Base-by-base conservation (phyloP, 1,284 basidiomycete genomes). In the Entoloma clypeatum region DNA sequence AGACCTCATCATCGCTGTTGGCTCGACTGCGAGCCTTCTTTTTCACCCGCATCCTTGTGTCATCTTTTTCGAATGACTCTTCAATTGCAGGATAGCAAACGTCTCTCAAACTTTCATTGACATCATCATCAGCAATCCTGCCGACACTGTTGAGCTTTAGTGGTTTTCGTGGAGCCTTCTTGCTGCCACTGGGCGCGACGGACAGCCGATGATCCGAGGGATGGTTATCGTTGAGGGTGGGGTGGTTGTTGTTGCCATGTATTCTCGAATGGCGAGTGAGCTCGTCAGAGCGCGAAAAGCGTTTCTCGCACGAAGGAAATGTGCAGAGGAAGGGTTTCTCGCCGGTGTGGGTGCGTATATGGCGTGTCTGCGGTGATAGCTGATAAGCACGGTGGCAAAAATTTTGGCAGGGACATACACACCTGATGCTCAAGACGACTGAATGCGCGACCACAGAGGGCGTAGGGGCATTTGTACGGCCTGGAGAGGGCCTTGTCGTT, bases 291-390 rank as follows among this genome's bases (percentile, higher is more conserved):
- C 95, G 84, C 22, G 91, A 95, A 67, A 99, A 99, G 19, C 93
- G 87, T 65, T 98, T 99, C 66, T 97, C 94, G 75, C 95, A 99
- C n/a, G 84, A 81, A 1, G 91, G 84, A 63, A 88, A 92, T 1
- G 81, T 87, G 75, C 95, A 99, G 23, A 82, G 78, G 60, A 97
- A 97, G 1, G 95, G 95, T 59, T 96, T 97, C 65, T 98, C 95
- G 54, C 95, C 95, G 0, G 95, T 99, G 64, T 99, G 95, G 0
- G 94, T 99, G 44, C 95, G 87, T 43, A 98, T 95, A 62, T 99
- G 95, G 44, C 95, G 86, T 14, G 94, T 99, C 88, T 98, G 64
- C 31, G 39, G 28, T 39, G 54, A 51, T 19, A 44, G 19, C 27
- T 16, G 48, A 36, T 16, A 47, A 38, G 43, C 42, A 52, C 26